phyloP scores from a whole-genome alignment of 805 yeast species.

The Zygoascus biomembranicola region DNA sequence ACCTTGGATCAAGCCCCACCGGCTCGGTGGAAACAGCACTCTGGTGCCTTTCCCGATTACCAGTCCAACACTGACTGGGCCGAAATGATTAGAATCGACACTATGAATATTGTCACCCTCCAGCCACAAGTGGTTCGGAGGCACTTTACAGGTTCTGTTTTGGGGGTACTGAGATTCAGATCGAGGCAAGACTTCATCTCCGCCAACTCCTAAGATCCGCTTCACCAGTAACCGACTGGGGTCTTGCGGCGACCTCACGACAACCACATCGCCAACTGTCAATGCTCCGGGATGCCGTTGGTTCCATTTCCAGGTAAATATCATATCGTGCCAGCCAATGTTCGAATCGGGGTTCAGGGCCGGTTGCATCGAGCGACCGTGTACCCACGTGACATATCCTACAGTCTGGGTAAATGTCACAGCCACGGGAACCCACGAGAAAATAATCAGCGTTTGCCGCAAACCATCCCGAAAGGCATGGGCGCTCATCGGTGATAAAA shows the following conservation, averaged over 20 bases:
- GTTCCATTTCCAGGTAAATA: slow-evolving; percentile 59
- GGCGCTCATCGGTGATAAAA: background rate
- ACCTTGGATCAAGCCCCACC: slow-evolving; percentile 42
- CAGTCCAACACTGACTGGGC: slow-evolving; percentile 77
- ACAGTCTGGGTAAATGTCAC: slow-evolving; percentile 62
- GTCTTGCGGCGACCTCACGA: slow-evolving; percentile 72
- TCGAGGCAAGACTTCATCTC: slow-evolving; percentile 57
- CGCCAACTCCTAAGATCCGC: slow-evolving; percentile 66
- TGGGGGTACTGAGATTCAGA: slow-evolving; percentile 52
- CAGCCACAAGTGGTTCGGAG: slow-evolving; percentile 83
- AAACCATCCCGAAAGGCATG: background rate
- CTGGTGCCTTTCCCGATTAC: slow-evolving; percentile 66
- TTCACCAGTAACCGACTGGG: slow-evolving; percentile 73
- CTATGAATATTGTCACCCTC: slow-evolving; percentile 84
- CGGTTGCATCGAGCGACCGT: slow-evolving; percentile 86
- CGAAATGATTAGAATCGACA: slow-evolving; percentile 78
- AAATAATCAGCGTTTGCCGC: background rate
- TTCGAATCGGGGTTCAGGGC: slow-evolving; percentile 62
- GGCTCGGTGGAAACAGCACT: slow-evolving; percentile 61
- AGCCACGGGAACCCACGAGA: slow-evolving; percentile 76
- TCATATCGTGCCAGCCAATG: slow-evolving; percentile 35
- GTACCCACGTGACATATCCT: slow-evolving; percentile 61
- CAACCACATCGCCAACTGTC: slow-evolving; percentile 59
- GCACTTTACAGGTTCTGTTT: slow-evolving; percentile 45
- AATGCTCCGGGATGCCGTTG: slow-evolving; percentile 40